Conservation (phyloP, 768 basidiomycete species). For the Chalciporus sphaerocephalus region DNA sequence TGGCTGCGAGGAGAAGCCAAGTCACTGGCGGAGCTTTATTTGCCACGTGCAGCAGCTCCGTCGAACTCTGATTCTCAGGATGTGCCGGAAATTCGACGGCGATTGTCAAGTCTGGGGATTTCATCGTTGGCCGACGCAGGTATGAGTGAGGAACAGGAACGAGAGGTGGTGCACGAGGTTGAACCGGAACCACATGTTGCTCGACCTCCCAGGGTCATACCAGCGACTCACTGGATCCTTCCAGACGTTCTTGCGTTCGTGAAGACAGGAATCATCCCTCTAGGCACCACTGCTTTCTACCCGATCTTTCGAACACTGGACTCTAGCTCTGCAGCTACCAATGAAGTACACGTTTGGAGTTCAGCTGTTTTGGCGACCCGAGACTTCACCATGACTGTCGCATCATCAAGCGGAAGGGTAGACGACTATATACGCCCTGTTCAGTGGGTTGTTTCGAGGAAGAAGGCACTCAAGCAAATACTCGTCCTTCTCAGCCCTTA, state of each 20-base stretch:
- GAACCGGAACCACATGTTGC: conserved; percentile 38
- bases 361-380: conserved; percentile 3
- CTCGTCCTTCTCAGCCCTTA: conserved; percentile 38
- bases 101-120: conserved; percentile 9
- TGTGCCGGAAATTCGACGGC: conserved; percentile 6
- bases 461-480: background rate
- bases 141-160: conserved; percentile 44
- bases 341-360: conserved; percentile 20
- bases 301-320: conserved; percentile 9
- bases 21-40: conserved; percentile 33
- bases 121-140: conserved; percentile 8
- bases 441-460: conserved; percentile 19
- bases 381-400: conserved; percentile 10
- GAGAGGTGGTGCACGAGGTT: conserved; percentile 40
- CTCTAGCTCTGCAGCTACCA: background rate
- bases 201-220: conserved; percentile 25
- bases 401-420: background rate
- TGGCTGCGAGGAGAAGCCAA: conserved; percentile 39
- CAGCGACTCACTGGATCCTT: conserved; percentile 19
- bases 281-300: conserved; percentile 18
- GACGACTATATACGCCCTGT: conserved; percentile 22
- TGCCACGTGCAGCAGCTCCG: background rate
- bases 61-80: background rate
- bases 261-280: conserved; percentile 20
- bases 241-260: conserved; percentile 20